A percentile compares a stretch with the other conserved stretches of the same genome.
Evolutionary conservation across 768 basidiomycete species (phyloP).

Genomic region (Russula griseocarnosa): DNA sequence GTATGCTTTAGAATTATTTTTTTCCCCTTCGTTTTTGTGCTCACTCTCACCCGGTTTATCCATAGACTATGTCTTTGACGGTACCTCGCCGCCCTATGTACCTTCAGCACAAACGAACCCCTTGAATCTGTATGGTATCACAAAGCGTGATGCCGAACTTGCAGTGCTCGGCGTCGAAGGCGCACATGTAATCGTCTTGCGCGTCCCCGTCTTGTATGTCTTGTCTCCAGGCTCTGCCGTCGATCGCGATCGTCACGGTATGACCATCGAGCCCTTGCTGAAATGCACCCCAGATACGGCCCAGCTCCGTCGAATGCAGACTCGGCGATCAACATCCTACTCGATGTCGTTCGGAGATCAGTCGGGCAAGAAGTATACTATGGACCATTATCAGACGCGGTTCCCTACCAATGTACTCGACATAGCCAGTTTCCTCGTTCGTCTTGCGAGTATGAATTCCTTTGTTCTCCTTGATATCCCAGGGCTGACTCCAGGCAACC

Average conservation of each 20-base stretch:
- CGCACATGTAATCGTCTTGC: conserved; percentile 62
- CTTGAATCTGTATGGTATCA: conserved; percentile 80
- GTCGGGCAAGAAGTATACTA: conserved; percentile 83
- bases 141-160: conserved; percentile 84
- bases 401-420: conserved; percentile 91
- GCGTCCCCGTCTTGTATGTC: conserved; percentile 84
- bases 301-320: conserved; percentile 81
- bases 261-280: conserved; percentile 15
- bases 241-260: background rate
- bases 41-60: background rate
- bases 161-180: conserved; percentile 60
- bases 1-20: conserved; percentile 34
- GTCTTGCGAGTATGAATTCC: conserved; percentile 54
- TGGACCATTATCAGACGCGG: conserved; percentile 93
- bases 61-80: conserved; percentile 93
- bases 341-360: conserved; percentile 85
- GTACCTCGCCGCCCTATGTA: conserved; percentile 84
- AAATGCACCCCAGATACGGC: conserved; percentile 61
- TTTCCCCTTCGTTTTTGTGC: background rate
- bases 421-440: conserved; percentile 78
- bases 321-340: conserved; percentile 81
- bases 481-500: background rate
- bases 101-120: conserved; percentile 74
- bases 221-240: conserved; percentile 13
- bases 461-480: conserved; percentile 3